Evolutionary conservation across 768 basidiomycete species (phyloP).

Genomic region (Agrocybe praecox): DNA sequence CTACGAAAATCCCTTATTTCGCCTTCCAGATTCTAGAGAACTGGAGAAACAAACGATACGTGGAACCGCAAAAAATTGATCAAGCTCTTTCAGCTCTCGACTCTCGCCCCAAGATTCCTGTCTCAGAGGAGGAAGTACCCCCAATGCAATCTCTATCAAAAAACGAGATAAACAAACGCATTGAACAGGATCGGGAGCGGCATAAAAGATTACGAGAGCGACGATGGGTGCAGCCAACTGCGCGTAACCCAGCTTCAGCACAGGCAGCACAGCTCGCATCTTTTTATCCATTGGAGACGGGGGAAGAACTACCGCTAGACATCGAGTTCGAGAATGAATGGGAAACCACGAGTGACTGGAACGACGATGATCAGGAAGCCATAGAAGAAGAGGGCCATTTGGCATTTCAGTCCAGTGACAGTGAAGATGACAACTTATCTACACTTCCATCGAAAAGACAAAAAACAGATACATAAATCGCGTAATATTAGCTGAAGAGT

Average conservation of each 20-base stretch:
- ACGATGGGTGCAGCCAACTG: conserved; percentile 85
- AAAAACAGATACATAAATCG: no score
- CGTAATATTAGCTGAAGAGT: no score
- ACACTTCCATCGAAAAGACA: no score
- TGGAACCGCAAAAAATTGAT: conserved; percentile 80
- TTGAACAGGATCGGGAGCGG: conserved; percentile 91
- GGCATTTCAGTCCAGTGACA: conserved; percentile 60
- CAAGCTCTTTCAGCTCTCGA: conserved; percentile 62
- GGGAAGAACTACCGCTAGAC: conserved; percentile 62
- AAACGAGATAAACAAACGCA: conserved; percentile 78
- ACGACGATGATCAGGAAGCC: conserved; percentile 84
- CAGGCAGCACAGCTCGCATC: conserved; percentile 52
- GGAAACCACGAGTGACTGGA: conserved; percentile 91
- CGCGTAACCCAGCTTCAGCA: conserved; percentile 48
- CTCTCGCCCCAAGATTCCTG: conserved; percentile 33
- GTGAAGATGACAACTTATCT: conserved; percentile 3
- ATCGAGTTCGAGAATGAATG: conserved; percentile 90
- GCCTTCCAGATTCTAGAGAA: conserved; percentile 81
- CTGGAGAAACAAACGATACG: conserved; percentile 83
- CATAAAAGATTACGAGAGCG: conserved; percentile 91
- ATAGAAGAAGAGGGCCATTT: conserved; percentile 69
- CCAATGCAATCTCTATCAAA: conserved; percentile 45
- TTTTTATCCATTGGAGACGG: conserved; percentile 63
- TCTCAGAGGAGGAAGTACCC: conserved; percentile 12
- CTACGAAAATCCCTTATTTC: not conserved